These are phyloP conservation scores for Hymenoscyphus fructigenus DNA, from an alignment of 2,329 filamentous ascomycete genomes.

Conservation along the genomic window DNA sequence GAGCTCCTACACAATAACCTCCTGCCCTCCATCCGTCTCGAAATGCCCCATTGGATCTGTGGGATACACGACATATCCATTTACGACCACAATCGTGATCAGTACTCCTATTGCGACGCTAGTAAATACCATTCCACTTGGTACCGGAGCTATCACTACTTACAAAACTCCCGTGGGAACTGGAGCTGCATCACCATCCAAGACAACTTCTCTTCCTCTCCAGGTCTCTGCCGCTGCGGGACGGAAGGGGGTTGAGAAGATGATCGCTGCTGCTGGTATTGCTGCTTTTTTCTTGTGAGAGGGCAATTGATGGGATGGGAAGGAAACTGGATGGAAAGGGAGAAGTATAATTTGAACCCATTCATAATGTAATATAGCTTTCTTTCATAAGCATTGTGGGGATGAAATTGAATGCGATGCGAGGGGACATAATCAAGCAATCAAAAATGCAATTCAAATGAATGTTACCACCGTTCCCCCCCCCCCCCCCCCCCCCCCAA, in stretches of 20 bases:
- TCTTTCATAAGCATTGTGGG: no score
- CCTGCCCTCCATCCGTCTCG: not conserved
- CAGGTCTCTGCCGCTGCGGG: conserved; percentile 4
- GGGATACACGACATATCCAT: not conserved
- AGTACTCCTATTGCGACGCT: not conserved
- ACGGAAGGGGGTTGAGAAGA: conserved; percentile 6
- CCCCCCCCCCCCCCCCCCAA: no score
- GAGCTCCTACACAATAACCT: not conserved
- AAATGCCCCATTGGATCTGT: not conserved
- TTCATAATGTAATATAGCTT: conserved; percentile 5
- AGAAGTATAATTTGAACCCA: no score
- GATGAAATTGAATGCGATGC: not conserved
- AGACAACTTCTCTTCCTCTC: not conserved
- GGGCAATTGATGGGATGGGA: not conserved
- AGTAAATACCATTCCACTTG: not conserved
- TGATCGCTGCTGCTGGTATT: conserved; percentile 3
- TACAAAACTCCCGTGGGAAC: not conserved
- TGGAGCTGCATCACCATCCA: not conserved
- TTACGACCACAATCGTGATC: not conserved
- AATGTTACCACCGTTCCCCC: no score
- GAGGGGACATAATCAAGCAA: not conserved
- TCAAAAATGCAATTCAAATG: not conserved
- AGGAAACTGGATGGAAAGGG: not conserved
- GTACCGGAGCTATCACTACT: not conserved
- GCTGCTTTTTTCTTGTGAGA: conserved; percentile 8